Percentiles rank a stretch among this genome's conserved stretches.
phyloP scores from a whole-genome alignment of 768 basidiomycete species.

The Glaciozyma martinii region DNA sequence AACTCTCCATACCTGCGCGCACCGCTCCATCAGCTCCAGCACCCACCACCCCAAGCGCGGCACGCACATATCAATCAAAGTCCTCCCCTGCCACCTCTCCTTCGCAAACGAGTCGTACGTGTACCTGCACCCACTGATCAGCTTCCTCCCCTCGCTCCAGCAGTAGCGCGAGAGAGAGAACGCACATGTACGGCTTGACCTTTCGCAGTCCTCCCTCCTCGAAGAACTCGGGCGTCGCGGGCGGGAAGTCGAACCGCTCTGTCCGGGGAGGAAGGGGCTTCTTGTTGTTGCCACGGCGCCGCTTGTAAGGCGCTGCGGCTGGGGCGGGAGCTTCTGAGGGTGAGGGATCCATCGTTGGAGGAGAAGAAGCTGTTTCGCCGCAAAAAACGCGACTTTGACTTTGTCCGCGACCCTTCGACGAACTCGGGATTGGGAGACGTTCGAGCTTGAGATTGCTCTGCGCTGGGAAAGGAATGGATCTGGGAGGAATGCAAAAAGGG shows the following conservation, averaged over 20 bases:
- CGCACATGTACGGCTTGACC: conserved; percentile 28
- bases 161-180: conserved; percentile 5
- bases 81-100: conserved; percentile 29
- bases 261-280: no score
- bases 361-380: background rate
- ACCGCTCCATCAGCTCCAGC: background rate
- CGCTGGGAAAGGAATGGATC: no score
- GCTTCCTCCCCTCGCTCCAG: conserved; percentile 9
- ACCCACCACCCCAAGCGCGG: background rate
- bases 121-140: background rate
- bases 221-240: conserved; percentile 13
- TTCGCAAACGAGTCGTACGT: conserved; percentile 22
- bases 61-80: conserved; percentile 25
- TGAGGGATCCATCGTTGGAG: no score
- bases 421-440: no score
- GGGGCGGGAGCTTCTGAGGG: no score
- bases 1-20: conserved; percentile 31
- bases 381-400: no score
- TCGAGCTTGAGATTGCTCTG: no score
- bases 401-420: no score
- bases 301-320: no score
- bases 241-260: no score
- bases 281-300: no score
- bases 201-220: conserved; percentile 26
- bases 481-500: background rate